Evolutionary conservation across 202 grass and related monocot species (phyloP).

Genomic region (Schoenoplectus triqueter): DNA sequence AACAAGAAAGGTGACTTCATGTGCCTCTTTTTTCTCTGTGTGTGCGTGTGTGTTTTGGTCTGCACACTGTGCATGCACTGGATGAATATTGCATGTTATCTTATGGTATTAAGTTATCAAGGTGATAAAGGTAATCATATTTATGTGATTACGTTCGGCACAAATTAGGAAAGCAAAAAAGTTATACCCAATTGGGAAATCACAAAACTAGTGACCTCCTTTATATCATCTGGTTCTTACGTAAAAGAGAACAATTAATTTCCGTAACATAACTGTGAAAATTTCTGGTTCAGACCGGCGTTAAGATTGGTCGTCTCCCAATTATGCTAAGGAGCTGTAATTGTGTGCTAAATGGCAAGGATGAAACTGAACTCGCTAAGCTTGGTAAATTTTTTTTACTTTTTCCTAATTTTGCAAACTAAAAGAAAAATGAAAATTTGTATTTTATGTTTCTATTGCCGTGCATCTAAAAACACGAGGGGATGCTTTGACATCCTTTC

Average conservation of each 20-base stretch:
- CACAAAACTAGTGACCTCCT: slow-evolving; percentile 21
- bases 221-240: not conserved
- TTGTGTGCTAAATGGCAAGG: slow-evolving; percentile 71
- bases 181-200: slow-evolving; percentile 17
- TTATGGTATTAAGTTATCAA: slow-evolving; percentile 26
- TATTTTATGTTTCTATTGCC: not conserved
- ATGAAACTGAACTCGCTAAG: slow-evolving; percentile 81
- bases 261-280: not conserved
- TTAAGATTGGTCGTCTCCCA: slow-evolving; percentile 75
- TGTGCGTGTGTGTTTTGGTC: not conserved
- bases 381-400: slow-evolving; percentile 52
- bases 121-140: slow-evolving; percentile 15
- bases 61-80: not conserved
- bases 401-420: not conserved
- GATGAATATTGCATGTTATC: slow-evolving; percentile 6
- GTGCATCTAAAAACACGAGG: not conserved
- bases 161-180: not conserved
- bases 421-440: not conserved
- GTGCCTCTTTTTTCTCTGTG: not conserved
- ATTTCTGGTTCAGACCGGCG: slow-evolving; percentile 34
- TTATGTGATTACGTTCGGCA: not conserved
- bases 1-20: not conserved
- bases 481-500: not conserved
- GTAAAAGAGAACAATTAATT: not conserved
- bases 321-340: slow-evolving; percentile 83